phyloP scores from a whole-genome alignment of 164 flowering plant species.

The Sextonia rubra region DNA sequence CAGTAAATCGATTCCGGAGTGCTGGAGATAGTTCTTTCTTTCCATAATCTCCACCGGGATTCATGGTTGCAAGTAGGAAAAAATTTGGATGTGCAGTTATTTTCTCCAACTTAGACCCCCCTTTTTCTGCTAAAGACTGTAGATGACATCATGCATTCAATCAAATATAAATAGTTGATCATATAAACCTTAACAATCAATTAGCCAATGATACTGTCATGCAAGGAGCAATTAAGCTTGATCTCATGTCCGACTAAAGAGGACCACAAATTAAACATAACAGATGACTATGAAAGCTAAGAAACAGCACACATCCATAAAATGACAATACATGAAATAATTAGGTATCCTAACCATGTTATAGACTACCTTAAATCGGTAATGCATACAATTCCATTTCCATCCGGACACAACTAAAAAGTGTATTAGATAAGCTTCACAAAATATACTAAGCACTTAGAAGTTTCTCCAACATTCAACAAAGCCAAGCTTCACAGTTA shows the following conservation, averaged over 20 bases:
- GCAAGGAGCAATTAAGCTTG: neutral
- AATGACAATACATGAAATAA: neutral
- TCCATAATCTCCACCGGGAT: conserved; percentile 99
- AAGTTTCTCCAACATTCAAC: no score
- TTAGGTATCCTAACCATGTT: neutral
- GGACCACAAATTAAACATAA: neutral
- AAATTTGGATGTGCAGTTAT: conserved; percentile 65
- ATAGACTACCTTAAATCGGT: neutral
- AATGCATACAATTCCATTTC: neutral
- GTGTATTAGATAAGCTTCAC: no score
- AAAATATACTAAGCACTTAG: no score
- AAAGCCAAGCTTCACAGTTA: no score
- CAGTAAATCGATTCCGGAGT: conserved; percentile 93
- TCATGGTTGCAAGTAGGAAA: conserved; percentile 94
- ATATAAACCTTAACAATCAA: neutral
- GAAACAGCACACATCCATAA: neutral
- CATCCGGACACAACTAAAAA: no score
- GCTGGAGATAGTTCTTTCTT: conserved; percentile 98
- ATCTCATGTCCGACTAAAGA: neutral
- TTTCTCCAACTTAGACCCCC: conserved; percentile 65
- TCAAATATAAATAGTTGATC: neutral
- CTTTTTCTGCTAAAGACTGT: conserved; percentile 96
- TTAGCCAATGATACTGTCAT: neutral
- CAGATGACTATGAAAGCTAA: neutral
- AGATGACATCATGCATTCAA: conserved; percentile 11